Base-by-base conservation (phyloP, 2,329 filamentous ascomycete genomes). In the Xenoacremonium recifei region DNA sequence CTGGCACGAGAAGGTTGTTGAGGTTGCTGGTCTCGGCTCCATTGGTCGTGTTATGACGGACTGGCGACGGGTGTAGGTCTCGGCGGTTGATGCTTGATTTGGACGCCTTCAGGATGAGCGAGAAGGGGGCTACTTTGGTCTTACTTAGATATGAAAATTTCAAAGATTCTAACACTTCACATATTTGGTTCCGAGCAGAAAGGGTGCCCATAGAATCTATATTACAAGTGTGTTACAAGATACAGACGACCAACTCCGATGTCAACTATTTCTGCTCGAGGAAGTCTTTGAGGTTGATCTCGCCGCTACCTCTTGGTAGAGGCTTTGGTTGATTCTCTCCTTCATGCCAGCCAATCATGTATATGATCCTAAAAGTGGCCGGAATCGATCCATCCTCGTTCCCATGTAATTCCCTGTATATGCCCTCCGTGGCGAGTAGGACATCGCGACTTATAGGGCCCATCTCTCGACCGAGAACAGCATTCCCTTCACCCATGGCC, bases 321-420 rank as follows among this genome's bases (percentile, higher is more conserved):
- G 93, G 91, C 66, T 92, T 75, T 3, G 84, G 75, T 68, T 97
- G 91, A 39, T 84, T 80, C 21, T 79, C 77, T 2, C 87, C 85
- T 53, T 91, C 87, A 62, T 92, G 95, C 93, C 93, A 99, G 0
- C 93, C 93, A 66, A 99, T 99, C 91, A 97, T 96, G 66, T 93
- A 96, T 48, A 99, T 96, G 55, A 96, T 77, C 54, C 93, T 79
- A 62, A 96, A 99, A 0, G 93, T 99, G 1, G 93, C 93, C 1
- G 93, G 93, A 48, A 93, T 75, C 2, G 72, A 80, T 16, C 79
- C 86, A 56, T 88, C 85, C 32, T 83, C 77, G 57, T 95, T 90
- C 15, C 88, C 91, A 65, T 99, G 90, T 42, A 99, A 69, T 61
- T 86, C 84, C 35, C 82, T 78, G 63, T 99, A 99, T 43, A 99